Base-by-base conservation (phyloP, 1,284 basidiomycete genomes). In the Marasmius fiardii region DNA sequence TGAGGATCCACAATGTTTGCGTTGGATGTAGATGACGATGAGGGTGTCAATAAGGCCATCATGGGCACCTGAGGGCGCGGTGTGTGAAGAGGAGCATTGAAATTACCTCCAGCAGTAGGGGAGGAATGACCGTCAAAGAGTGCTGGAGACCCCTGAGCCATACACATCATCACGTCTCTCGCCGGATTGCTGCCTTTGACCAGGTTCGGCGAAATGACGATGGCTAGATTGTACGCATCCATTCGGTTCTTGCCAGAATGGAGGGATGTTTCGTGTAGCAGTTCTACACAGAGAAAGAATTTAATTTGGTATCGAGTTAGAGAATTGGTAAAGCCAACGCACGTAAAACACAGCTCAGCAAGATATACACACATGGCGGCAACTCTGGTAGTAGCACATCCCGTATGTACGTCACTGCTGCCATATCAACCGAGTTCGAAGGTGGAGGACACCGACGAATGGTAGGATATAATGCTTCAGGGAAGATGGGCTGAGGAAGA, bases 181-280 rank as follows among this genome's bases (percentile, higher is more conserved):
- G 83, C 71, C 4, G 88, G 86, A 59, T 82, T 88, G 2, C 83
- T 68, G 55, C 87, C 74, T 56, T 83, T 82, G 54, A 92, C 80
- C 52, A 94, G 80, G 62, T 93, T 94, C 12, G 92, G 91, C 55
- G 78, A 81, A 24, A 93, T 72, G 5, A 93, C 90, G 43, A 93
- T 75, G 10, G 91, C 78, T 41, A 93, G 82, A 64, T 93, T 94
- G 61, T 86, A 80, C 21, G 90, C 88, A 64, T 91, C 88, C 91
- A 94, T 94, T 51, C 80, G 78, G 66, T 93, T 93, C 3, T 70
- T 72, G 1, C 76, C 71, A 0, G 84, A 76, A 14, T 82, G 83
- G 12, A 86, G 70, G 0, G 90, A 86, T 5, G 92, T 85, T 57
- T 92, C 85, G 61, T 93, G 86, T 60, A 92, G 74, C 23, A 93